phyloP scores from a whole-genome alignment of 805 yeast genomes.

The Wickerhamomyces bisporus region DNA sequence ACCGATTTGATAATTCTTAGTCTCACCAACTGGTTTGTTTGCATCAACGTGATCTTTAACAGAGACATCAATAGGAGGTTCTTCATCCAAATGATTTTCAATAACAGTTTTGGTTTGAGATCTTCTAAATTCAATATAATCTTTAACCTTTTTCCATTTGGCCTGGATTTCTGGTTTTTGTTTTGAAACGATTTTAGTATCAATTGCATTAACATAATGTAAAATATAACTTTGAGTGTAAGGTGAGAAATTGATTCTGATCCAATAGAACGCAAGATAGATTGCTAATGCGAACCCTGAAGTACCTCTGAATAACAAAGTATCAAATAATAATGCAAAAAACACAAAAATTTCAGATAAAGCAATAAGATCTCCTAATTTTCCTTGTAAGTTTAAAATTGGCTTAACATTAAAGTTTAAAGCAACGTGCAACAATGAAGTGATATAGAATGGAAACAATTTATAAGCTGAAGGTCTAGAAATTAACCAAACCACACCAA shows the following conservation, averaged over 20 bases:
- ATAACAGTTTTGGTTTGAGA: constrained; percentile 26
- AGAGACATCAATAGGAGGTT: constrained; percentile 4
- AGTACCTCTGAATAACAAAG: constrained; percentile 55
- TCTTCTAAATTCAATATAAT: constrained; percentile 38
- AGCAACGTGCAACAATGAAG: constrained; percentile 55
- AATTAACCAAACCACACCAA: constrained; percentile 55
- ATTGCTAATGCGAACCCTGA: constrained; percentile 63
- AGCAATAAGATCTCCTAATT: constrained; percentile 45
- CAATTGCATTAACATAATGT: constrained; percentile 25
- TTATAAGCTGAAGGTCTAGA: constrained; percentile 64
- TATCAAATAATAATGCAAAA: constrained; percentile 49
- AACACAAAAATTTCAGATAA: constrained; percentile 56
- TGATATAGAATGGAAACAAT: constrained; percentile 51
- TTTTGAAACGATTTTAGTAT: constrained; percentile 29
- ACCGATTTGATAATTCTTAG: constrained; percentile 5
- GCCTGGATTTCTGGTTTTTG: constrained; percentile 22
- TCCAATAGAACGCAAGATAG: constrained; percentile 61
- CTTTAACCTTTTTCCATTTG: constrained; percentile 35
- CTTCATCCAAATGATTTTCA: constrained; percentile 6
- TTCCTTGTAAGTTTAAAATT: constrained; percentile 32
- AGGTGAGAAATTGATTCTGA: constrained; percentile 53
- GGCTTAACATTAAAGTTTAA: constrained; percentile 34
- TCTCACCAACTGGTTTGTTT: constrained; percentile 2
- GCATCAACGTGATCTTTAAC: neutral
- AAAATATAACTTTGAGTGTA: constrained; percentile 32